Conservation (phyloP, 768 basidiomycete species). For the Collybiopsis confluens region DNA sequence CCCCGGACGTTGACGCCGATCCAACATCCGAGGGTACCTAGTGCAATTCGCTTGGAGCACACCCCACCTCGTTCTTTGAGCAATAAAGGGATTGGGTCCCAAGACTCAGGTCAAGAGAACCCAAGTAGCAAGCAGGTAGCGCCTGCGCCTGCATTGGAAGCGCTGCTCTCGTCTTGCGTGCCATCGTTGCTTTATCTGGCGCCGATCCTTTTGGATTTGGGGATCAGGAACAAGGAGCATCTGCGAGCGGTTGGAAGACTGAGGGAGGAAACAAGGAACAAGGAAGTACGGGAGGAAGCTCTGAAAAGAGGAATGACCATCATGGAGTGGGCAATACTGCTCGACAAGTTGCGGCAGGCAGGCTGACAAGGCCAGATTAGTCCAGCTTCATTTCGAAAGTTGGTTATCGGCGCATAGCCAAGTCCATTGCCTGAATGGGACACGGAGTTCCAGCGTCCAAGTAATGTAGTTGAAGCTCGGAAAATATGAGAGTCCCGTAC, state of each 20-base stretch:
- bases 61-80: too few species aligned
- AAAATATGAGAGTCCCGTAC: too few species aligned
- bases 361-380: background rate
- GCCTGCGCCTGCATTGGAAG: slow-evolving; percentile 37
- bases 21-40: background rate
- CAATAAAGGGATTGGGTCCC: background rate
- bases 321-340: slow-evolving; percentile 75
- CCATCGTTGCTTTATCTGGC: slow-evolving; percentile 63
- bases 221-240: slow-evolving; percentile 58
- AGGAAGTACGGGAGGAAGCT: slow-evolving; percentile 68
- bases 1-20: slow-evolving; percentile 1
- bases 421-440: too few species aligned
- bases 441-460: too few species aligned
- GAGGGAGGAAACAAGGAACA: slow-evolving; percentile 61
- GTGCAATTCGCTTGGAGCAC: background rate
- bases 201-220: slow-evolving; percentile 52
- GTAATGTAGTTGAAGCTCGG: too few species aligned
- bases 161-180: slow-evolving; percentile 55
- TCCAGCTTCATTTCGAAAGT: too few species aligned
- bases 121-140: background rate
- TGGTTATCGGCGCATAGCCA: too few species aligned
- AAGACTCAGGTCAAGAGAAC: background rate
- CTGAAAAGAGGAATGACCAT: slow-evolving; percentile 64
- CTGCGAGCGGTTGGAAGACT: slow-evolving; percentile 57
- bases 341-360: slow-evolving; percentile 50